Evolutionary conservation across 2,329 filamentous ascomycete species (phyloP).

Genomic region (Apiospora arundinis): DNA sequence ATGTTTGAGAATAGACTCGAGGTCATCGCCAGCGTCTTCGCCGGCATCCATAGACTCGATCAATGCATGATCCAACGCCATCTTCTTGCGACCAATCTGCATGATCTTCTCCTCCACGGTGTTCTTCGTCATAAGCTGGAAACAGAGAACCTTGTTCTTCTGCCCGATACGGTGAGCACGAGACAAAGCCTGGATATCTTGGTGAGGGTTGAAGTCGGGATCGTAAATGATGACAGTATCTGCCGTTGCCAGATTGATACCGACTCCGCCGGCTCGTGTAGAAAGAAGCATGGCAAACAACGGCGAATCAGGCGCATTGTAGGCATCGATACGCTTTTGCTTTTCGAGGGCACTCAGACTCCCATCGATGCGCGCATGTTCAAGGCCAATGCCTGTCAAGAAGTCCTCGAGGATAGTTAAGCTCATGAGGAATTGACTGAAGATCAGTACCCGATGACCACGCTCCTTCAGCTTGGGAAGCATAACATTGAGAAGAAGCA

Average conservation of each 20-base stretch:
- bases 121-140: conserved; percentile 89
- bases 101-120: conserved; percentile 96
- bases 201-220: conserved; percentile 96
- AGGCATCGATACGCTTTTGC: conserved; percentile 92
- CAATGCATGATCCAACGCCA: conserved; percentile 92
- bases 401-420: conserved; percentile 94
- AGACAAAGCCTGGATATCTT: conserved; percentile 94
- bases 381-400: conserved; percentile 73
- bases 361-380: conserved; percentile 86
- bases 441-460: conserved; percentile 90
- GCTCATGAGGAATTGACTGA: conserved; percentile 92
- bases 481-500: conserved; percentile 83
- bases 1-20: conserved; percentile 87
- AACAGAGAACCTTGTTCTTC: conserved; percentile 93
- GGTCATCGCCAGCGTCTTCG: conserved; percentile 78
- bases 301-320: conserved; percentile 82
- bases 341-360: conserved; percentile 81
- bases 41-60: conserved; percentile 90
- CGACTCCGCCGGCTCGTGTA: conserved; percentile 92
- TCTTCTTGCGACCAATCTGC: conserved; percentile 93
- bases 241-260: conserved; percentile 95
- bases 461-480: conserved; percentile 84
- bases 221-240: conserved; percentile 98
- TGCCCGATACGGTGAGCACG: conserved; percentile 96
- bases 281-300: conserved; percentile 93